Evolutionary conservation across 805 yeast species (phyloP), one percentile per base, ranked within the genome.

Genomic region (Lipomyces mesembrius): DNA sequence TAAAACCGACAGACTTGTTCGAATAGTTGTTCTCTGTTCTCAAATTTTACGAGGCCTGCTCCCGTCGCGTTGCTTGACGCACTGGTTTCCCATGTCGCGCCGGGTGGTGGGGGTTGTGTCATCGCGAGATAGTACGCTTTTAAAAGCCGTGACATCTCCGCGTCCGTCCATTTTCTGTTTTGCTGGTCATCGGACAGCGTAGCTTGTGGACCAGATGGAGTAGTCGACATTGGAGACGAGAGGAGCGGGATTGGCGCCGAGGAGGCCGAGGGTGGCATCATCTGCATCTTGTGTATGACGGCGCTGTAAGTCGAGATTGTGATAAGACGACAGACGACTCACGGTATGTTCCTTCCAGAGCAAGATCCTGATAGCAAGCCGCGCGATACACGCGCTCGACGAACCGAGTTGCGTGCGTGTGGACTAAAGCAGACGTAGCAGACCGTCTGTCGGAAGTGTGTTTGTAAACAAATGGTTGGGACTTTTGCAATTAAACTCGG

Each of bases 151-250:
- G 56, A 53, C 66, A 62, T 67, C 46, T 67, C 70, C 29, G 55
- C 57, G 57, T 67, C 70, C 4, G 64, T 67, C 70, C 70, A 67
- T 25, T 67, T 67, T 29, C 69, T 61, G 49, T 59, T 66, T 53
- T 56, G 62, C 51, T 60, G 64, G 63, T 65, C 69, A 52, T 66
- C 69, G n/a, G 25, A 35, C 5, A 35, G 8, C 9, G 29, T 14
- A 14, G 55, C 55, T 43, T 43, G 49, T 7, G 55, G 25, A 4
- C 55, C 34, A 6, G 34, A 25, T 6, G 55, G 32, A 14, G 34
- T 29, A 17, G n/a, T 9, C 34, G 34, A 52, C 55, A 25, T 25
- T 29, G 34, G 34, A 25, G 55, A 25, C 34, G 34, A 29, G 34
- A 52, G 55, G 55, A 52, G 34, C 4, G 55, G 55, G 11, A 52